Evolutionary conservation across 192 early-diverging fungal genomes (phyloP), one percentile per base, ranked within the genome.

Genomic region (Podila minutissima): DNA sequence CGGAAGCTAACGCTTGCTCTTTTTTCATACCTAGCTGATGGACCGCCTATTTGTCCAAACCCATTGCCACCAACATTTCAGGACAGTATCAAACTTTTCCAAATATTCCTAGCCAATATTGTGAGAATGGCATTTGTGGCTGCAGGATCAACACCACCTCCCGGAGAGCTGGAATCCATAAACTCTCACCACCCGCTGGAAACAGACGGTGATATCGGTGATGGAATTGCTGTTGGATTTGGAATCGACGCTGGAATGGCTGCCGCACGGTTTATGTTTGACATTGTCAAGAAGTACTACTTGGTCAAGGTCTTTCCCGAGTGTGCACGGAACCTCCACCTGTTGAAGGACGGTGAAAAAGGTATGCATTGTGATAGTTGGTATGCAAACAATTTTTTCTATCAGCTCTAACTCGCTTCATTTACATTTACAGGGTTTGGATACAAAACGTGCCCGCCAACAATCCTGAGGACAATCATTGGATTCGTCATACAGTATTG

Each of bases 241-340:
- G 84, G 88, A 13, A 89, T 91, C 68, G 88, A 89, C 76, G 84
- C 87, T 15, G 88, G 89, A 15, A 76, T 85, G 28, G 84, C 84
- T 3, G 83, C 89, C 29, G 86, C 91, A 20, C 83, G 86, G 32
- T 91, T 92, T 67, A 88, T 94, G 82, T 96, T 93, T 86, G 82
- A 90, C n/a, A 83, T 93, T 24, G 88, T 95, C 70, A 86, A 86
- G 55, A 87, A 86, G 20, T 74, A 85, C 51, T 95, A 94, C 66
- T 82, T 96, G 6, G 74, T 86, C 22, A 86, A 90, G 62, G 85
- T 96, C 28, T 93, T 96, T 71, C 95, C 95, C 19, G 72, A 74
- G 17, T 83, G 91, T 24, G 82, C 92, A 6, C 78, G 85, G 48
- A 77, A 69, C 17, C 60, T 87, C 19, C 82, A 85, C 4, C 49